Conservation (phyloP, 148 eudicot species). For the Salicornia ramosissima region DNA sequence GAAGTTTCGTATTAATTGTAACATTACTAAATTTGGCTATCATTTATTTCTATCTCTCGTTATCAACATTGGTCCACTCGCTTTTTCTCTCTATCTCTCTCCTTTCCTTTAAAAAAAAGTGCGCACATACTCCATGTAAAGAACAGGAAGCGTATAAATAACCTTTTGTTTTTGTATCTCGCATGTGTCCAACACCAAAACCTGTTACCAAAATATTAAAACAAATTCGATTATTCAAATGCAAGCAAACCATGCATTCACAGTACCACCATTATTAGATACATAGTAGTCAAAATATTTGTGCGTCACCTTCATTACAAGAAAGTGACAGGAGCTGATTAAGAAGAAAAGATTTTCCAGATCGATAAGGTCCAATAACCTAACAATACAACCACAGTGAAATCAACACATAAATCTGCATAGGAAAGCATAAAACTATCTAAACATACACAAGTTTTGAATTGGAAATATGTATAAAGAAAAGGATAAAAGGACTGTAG, state of each 20-base stretch:
- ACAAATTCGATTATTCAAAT: neutral
- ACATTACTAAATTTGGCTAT: no score
- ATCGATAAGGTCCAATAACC: conserved; percentile 99
- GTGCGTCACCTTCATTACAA: conserved; percentile 78
- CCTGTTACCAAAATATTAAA: conserved; percentile 41
- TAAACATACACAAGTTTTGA: neutral
- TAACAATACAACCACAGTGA: conserved; percentile 24
- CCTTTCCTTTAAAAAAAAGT: no score
- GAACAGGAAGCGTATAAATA: no score
- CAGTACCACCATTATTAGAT: neutral
- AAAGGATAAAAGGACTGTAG: neutral
- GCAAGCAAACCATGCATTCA: neutral
- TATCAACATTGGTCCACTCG: no score
- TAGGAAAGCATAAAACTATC: neutral
- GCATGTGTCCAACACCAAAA: conserved; percentile 99
- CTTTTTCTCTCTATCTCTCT: no score
- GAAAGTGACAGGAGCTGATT: conserved; percentile 96
- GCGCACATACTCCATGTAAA: no score
- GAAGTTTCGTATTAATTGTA: no score
- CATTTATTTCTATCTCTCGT: no score
- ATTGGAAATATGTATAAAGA: neutral
- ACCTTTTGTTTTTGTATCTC: conserved; percentile 98
- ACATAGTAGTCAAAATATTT: conserved; percentile 1
- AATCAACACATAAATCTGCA: conserved; percentile 1
- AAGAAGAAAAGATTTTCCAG: conserved; percentile 94